A percentile compares a stretch with the other conserved stretches of the same genome.
Evolutionary conservation across 257 asterid species (phyloP).

Genomic region (Solanum clarkiae): DNA sequence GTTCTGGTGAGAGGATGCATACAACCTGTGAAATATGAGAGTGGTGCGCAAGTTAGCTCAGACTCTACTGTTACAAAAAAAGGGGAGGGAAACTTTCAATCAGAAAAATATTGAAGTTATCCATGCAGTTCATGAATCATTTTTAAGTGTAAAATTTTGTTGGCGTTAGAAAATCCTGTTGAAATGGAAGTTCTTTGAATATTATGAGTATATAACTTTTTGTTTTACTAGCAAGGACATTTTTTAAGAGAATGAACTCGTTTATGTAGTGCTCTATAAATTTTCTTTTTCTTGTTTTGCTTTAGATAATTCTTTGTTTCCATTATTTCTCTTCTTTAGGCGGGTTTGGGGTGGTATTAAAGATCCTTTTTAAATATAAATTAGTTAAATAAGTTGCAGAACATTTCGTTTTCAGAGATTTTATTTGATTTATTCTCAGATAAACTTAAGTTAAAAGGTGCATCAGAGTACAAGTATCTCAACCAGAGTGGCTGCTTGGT

Average conservation of each 20-base stretch:
- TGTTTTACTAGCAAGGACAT: neutral
- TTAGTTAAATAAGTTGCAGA: neutral
- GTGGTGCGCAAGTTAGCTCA: neutral
- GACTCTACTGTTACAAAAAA: neutral
- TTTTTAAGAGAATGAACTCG: neutral
- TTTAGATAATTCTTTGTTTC: neutral
- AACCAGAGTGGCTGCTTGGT: conserved; percentile 68
- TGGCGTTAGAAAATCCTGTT: neutral
- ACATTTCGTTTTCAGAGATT: neutral
- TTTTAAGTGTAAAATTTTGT: neutral
- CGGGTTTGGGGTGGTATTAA: neutral
- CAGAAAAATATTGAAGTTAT: neutral
- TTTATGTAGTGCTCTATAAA: neutral
- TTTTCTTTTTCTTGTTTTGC: neutral
- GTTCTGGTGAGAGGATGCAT: neutral
- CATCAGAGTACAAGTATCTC: conserved; percentile 63
- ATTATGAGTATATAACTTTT: neutral
- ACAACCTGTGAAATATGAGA: neutral
- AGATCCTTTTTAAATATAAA: neutral
- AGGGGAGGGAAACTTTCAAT: neutral
- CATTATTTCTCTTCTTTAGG: neutral
- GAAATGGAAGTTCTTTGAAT: neutral
- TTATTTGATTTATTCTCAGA: conserved; percentile 30
- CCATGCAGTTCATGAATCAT: neutral
- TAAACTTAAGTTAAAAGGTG: conserved; percentile 55